phyloP scores from a whole-genome alignment of 2,329 filamentous ascomycete species.

The Botrytis squamosa region DNA sequence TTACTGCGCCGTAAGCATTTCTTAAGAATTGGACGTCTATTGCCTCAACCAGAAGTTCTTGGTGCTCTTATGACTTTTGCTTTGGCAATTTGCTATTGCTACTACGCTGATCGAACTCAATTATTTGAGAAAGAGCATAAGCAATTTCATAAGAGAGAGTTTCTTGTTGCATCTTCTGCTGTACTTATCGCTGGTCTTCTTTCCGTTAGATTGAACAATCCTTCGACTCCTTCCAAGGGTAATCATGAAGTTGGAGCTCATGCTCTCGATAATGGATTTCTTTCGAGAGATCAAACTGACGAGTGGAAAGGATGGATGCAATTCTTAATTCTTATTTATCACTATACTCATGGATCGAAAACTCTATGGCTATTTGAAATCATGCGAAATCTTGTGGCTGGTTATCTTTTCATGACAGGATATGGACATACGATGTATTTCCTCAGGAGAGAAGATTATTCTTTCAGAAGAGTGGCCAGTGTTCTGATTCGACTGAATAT shows the following conservation, averaged over 20 bases:
- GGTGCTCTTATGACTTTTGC: slow-evolving; percentile 29
- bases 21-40: slow-evolving; percentile 24
- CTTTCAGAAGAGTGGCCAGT: slow-evolving; percentile 49
- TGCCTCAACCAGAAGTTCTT: slow-evolving; percentile 28
- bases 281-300: slow-evolving; percentile 57
- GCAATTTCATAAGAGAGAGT: slow-evolving; percentile 42
- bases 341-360: slow-evolving; percentile 55
- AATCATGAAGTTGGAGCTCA: slow-evolving; percentile 11
- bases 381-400: slow-evolving; percentile 53
- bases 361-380: slow-evolving; percentile 54
- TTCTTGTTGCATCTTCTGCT: slow-evolving; percentile 36
- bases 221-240: background rate
- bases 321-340: slow-evolving; percentile 53
- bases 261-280: slow-evolving; percentile 42
- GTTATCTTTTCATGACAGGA: slow-evolving; percentile 61
- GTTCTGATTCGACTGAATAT: slow-evolving; percentile 59
- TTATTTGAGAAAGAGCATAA: slow-evolving; percentile 53
- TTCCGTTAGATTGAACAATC: slow-evolving; percentile 34
- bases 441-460: slow-evolving; percentile 55
- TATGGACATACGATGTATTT: slow-evolving; percentile 63
- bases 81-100: slow-evolving; percentile 46
- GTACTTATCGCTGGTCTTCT: slow-evolving; percentile 38
- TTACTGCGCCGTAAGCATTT: slow-evolving; percentile 27
- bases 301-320: slow-evolving; percentile 70
- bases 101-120: slow-evolving; percentile 54